These are phyloP conservation scores for Pestalotiopsis fici DNA, from an alignment of 2,329 filamentous ascomycete genomes.

Conservation along the genomic window DNA sequence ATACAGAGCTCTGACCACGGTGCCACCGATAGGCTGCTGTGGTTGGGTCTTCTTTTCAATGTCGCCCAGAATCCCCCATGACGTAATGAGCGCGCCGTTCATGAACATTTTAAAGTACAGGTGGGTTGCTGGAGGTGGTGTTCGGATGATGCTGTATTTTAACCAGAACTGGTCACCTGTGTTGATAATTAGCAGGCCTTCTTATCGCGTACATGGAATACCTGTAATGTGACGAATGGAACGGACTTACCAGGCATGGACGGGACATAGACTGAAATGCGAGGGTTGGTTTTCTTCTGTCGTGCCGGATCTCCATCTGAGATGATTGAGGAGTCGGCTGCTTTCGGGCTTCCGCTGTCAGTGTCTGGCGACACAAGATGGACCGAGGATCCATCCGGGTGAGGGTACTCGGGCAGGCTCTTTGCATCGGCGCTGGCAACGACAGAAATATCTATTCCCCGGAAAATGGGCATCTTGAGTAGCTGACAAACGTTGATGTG, in stretches of 20 bases:
- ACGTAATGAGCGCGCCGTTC: conserved; percentile 53
- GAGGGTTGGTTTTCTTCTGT: conserved; percentile 37
- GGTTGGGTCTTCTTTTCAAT: not conserved
- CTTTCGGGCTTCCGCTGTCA: conserved; percentile 1
- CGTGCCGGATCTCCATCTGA: conserved; percentile 27
- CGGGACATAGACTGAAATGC: conserved; percentile 57
- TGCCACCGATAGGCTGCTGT: conserved; percentile 31
- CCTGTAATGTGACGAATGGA: not conserved
- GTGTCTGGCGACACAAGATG: conserved; percentile 26
- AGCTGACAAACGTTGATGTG: not conserved
- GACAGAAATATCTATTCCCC: conserved; percentile 49
- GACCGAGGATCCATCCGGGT: conserved; percentile 51
- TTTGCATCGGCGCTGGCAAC: conserved; percentile 34
- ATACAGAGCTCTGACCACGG: conserved; percentile 48
- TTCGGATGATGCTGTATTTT: conserved; percentile 43
- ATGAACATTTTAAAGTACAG: conserved; percentile 58
- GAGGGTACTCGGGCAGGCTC: conserved; percentile 53
- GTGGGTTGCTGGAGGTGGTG: conserved; percentile 35
- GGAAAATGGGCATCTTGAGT: conserved; percentile 48
- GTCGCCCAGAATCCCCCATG: conserved; percentile 44
- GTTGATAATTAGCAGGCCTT: not conserved
- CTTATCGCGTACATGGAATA: not conserved
- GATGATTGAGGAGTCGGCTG: conserved; percentile 20
- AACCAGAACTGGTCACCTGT: conserved; percentile 55
- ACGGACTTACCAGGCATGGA: conserved; percentile 48